A percentile compares a stretch with the other conserved stretches of the same genome.
Conservation (phyloP, 306 rosid species). For the Vigna trinervia region DNA sequence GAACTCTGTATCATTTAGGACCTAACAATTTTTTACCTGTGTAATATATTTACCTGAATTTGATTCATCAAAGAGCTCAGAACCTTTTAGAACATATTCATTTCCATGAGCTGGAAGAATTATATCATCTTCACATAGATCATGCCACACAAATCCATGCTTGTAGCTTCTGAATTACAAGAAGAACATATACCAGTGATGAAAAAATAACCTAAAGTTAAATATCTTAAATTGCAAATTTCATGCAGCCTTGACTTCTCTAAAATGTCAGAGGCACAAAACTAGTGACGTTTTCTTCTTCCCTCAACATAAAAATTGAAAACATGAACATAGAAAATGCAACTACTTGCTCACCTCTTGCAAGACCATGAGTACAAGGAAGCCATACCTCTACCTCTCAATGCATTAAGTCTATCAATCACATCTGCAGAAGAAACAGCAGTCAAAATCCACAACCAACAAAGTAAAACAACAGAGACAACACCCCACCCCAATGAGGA, state of each 20-base stretch:
- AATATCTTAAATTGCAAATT: constrained; percentile 22
- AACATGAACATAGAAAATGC: constrained; percentile 23
- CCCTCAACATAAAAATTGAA: constrained; percentile 35
- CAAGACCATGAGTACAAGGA: constrained; percentile 96
- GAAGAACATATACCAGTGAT: constrained; percentile 28
- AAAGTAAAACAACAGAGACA: background rate
- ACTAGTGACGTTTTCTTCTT: background rate
- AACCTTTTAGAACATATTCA: constrained; percentile 98
- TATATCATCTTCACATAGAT: constrained; percentile 84
- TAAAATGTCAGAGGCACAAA: constrained; percentile 3
- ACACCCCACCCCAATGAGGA: background rate
- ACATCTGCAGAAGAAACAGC: constrained; percentile 67
- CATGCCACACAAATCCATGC: constrained; percentile 97
- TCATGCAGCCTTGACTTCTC: background rate
- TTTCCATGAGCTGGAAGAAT: constrained; percentile 93
- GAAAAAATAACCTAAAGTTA: constrained; percentile 19
- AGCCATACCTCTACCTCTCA: constrained; percentile 97
- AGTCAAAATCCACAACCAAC: constrained; percentile 40
- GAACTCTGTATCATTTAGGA: constrained; percentile 17
- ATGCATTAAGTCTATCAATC: constrained; percentile 74
- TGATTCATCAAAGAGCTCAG: constrained; percentile 94
- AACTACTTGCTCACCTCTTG: constrained; percentile 67
- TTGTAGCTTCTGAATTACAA: constrained; percentile 84
- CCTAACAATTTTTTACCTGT: background rate
- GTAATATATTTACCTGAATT: constrained; percentile 66